Conservation (phyloP, 768 basidiomycete genomes). For the Thelephora aurantiotincta region DNA sequence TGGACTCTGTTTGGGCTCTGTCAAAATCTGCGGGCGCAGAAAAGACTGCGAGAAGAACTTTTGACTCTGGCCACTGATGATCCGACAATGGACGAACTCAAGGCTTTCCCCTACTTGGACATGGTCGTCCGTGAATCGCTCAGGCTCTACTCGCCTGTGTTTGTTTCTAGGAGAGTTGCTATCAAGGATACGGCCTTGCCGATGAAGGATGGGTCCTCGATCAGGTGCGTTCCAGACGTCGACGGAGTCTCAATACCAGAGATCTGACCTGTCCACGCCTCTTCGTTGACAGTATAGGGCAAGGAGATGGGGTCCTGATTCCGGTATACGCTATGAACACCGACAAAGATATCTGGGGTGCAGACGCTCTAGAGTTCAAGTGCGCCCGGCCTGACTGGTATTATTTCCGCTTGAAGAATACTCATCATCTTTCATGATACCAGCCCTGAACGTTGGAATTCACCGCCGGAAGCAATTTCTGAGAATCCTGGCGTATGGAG, state of each 20-base stretch:
- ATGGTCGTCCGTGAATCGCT: conserved; percentile 11
- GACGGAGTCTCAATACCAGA: too few relatives aligned
- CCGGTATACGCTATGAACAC: conserved; percentile 19
- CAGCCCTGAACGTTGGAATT: conserved; percentile 54
- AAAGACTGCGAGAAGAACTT: conserved; percentile 22
- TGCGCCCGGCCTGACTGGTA: neutral
- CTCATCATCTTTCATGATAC: neutral
- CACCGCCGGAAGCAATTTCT: conserved; percentile 26
- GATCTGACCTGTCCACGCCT: too few relatives aligned
- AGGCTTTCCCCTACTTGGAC: conserved; percentile 19
- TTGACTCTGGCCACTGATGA: conserved; percentile 9
- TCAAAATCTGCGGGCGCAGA: conserved; percentile 19
- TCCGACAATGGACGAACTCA: conserved; percentile 17
- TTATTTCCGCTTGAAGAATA: too few relatives aligned
- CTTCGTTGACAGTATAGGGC: conserved; percentile 4
- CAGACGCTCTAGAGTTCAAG: conserved; percentile 23
- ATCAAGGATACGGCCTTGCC: conserved; percentile 9
- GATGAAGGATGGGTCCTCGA: neutral
- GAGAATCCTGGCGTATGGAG: conserved; percentile 47
- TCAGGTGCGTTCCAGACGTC: too few relatives aligned
- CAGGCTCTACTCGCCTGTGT: conserved; percentile 8
- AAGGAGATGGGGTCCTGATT: conserved; percentile 17
- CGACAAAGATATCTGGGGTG: conserved; percentile 19
- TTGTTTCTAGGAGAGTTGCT: conserved; percentile 2
- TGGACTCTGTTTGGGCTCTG: conserved; percentile 23